phyloP scores from a whole-genome alignment of 768 basidiomycete species.

The Rhizopogon vinicolor region DNA sequence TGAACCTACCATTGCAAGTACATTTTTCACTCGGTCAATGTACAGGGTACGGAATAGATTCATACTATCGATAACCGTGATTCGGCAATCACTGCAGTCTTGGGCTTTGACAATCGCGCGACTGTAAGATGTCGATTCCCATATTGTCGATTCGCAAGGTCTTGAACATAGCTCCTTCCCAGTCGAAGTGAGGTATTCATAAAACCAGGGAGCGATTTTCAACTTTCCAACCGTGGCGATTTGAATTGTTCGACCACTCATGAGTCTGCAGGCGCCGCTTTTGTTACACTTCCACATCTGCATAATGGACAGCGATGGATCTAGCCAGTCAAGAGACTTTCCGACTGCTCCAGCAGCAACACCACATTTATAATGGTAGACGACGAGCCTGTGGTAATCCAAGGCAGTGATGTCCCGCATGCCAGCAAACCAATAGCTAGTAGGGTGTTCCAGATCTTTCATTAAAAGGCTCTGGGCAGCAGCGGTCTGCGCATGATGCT shows the following conservation, averaged over 20 bases:
- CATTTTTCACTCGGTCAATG: background rate
- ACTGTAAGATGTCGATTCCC: background rate
- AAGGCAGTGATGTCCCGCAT: constrained; percentile 37
- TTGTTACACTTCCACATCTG: no score
- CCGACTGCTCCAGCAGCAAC: constrained; percentile 6
- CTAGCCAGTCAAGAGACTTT: background rate
- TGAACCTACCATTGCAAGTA: background rate
- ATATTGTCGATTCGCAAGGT: background rate
- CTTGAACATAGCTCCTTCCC: background rate
- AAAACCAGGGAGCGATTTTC: background rate
- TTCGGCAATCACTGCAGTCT: background rate
- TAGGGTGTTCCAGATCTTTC: constrained; percentile 9
- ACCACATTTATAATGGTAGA: constrained; percentile 36
- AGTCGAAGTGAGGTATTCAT: background rate
- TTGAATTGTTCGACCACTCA: no score
- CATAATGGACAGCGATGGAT: no score
- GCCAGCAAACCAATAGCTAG: constrained; percentile 24
- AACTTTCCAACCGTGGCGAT: no score
- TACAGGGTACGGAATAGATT: background rate
- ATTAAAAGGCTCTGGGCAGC: constrained; percentile 13
- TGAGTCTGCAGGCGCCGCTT: no score
- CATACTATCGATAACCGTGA: background rate
- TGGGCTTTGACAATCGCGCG: background rate
- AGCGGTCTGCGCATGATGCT: constrained; percentile 16
- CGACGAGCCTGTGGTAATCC: constrained; percentile 35